These are phyloP conservation scores for Pseudotulostoma volvatum DNA, from an alignment of 495 filamentous ascomycete genomes.

Conservation along the genomic window DNA sequence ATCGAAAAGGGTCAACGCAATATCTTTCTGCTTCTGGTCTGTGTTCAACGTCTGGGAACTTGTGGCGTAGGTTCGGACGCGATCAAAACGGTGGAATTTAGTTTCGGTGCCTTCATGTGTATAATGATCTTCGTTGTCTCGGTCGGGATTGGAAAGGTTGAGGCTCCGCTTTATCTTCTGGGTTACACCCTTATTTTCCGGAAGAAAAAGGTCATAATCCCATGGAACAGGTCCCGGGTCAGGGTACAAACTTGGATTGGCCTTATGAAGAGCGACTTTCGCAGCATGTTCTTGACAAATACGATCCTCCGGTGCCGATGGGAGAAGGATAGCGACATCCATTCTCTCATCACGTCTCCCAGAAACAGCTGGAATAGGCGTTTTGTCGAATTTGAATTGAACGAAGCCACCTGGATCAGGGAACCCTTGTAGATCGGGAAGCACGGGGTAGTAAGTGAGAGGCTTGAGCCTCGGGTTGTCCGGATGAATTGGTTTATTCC, in stretches of 20 bases:
- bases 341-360: constrained; percentile 62
- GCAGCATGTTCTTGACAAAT: constrained; percentile 30
- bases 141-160: constrained; percentile 48
- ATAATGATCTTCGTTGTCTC: constrained; percentile 52
- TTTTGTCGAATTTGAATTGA: constrained; percentile 73
- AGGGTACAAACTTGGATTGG: constrained; percentile 43
- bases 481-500: constrained; percentile 63
- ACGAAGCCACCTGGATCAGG: constrained; percentile 78
- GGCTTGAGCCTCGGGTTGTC: constrained; percentile 62
- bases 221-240: constrained; percentile 42
- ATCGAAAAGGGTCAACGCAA: constrained; percentile 47
- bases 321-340: constrained; percentile 62
- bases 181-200: constrained; percentile 36
- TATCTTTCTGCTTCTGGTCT: constrained; percentile 35
- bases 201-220: constrained; percentile 72
- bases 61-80: constrained; percentile 73
- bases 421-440: constrained; percentile 78
- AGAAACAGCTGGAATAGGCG: constrained; percentile 44
- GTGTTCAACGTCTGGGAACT: constrained; percentile 44
- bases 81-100: constrained; percentile 54
- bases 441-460: constrained; percentile 61
- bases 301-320: constrained; percentile 34
- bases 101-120: constrained; percentile 30
- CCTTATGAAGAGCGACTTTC: constrained; percentile 42
- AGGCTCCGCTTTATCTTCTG: constrained; percentile 57